phyloP scores from a whole-genome alignment of 2,329 filamentous ascomycete genomes.

The Aspergillus sp. region DNA sequence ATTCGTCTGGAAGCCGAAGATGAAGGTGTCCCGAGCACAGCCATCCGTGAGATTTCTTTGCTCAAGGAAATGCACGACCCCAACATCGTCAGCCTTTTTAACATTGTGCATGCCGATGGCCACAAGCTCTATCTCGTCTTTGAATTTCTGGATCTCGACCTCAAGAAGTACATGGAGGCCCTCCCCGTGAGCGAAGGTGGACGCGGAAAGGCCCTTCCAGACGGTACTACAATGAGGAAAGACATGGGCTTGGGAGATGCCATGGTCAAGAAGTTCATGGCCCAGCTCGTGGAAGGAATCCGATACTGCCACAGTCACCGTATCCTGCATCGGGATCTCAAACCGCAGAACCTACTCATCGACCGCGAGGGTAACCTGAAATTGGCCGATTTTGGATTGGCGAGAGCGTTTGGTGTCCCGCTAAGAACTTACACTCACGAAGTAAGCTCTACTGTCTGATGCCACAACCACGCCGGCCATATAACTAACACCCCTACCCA shows the following conservation, averaged over 20 bases:
- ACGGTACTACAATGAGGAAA: constrained; percentile 60
- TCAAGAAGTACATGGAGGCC: constrained; percentile 96
- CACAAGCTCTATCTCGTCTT: constrained; percentile 93
- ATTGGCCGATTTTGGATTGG: constrained; percentile 82
- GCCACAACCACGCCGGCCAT: background rate
- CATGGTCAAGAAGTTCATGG: constrained; percentile 92
- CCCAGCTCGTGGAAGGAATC: constrained; percentile 75
- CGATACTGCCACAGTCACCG: constrained; percentile 85
- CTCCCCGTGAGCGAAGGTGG: constrained; percentile 78
- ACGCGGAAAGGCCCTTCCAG: constrained; percentile 75
- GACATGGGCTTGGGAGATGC: constrained; percentile 66
- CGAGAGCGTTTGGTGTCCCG: constrained; percentile 83
- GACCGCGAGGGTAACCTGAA: constrained; percentile 82
- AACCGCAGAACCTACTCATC: constrained; percentile 86
- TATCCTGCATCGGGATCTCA: constrained; percentile 79
- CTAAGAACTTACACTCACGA: constrained; percentile 90
- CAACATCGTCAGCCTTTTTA: constrained; percentile 79
- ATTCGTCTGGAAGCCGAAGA: constrained; percentile 92
- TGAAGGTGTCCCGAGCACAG: constrained; percentile 85
- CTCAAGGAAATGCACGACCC: constrained; percentile 92
- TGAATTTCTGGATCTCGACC: constrained; percentile 82
- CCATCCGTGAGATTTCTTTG: constrained; percentile 88
- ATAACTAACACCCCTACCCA: constrained; percentile 19
- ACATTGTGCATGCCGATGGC: constrained; percentile 90
- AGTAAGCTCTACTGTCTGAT: constrained; percentile 32